Evolutionary conservation across 495 filamentous ascomycete genomes (phyloP).

Genomic region (Lophiostoma macrostomum): DNA sequence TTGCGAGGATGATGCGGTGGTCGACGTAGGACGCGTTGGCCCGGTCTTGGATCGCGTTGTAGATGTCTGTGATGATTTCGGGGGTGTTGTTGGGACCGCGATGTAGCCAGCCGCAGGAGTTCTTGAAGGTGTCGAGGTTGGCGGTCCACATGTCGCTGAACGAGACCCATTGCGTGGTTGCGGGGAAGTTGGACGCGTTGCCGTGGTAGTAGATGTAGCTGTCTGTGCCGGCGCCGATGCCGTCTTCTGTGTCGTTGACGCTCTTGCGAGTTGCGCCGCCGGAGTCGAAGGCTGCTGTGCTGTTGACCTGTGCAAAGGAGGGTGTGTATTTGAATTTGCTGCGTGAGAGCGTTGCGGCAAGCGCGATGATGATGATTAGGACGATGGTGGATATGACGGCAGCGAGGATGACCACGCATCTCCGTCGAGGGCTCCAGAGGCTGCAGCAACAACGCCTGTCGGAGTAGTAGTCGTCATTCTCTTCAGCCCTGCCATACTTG

Average conservation of each 20-base stretch:
- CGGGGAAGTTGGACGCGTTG: constrained; percentile 3
- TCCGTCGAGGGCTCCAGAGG: not conserved
- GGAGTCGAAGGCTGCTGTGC: not conserved
- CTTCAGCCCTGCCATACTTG: constrained; percentile 5
- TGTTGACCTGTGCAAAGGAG: constrained; percentile 2
- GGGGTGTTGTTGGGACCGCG: constrained; percentile 10
- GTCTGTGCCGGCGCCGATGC: constrained; percentile 21
- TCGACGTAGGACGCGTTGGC: constrained; percentile 37
- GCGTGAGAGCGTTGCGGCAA: constrained; percentile 5
- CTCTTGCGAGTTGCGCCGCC: constrained; percentile 5
- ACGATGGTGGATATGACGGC: constrained; percentile 1
- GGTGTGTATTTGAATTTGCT: constrained; percentile 1
- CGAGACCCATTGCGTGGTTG: not conserved
- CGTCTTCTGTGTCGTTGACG: constrained; percentile 5
- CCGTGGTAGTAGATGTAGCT: constrained; percentile 14
- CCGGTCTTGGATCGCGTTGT: constrained; percentile 38
- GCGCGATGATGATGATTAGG: constrained; percentile 10
- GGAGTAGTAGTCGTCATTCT: not conserved
- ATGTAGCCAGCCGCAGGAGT: constrained; percentile 11
- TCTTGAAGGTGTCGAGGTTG: constrained; percentile 5
- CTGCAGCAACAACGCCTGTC: constrained; percentile 4
- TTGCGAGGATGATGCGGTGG: constrained; percentile 41
- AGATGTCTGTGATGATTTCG: constrained; percentile 35
- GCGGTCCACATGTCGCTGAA: constrained; percentile 11
- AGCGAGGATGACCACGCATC: not conserved